Evolutionary conservation across 305 asterid genomes (phyloP).

Genomic region (Fraxinus baroniana): DNA sequence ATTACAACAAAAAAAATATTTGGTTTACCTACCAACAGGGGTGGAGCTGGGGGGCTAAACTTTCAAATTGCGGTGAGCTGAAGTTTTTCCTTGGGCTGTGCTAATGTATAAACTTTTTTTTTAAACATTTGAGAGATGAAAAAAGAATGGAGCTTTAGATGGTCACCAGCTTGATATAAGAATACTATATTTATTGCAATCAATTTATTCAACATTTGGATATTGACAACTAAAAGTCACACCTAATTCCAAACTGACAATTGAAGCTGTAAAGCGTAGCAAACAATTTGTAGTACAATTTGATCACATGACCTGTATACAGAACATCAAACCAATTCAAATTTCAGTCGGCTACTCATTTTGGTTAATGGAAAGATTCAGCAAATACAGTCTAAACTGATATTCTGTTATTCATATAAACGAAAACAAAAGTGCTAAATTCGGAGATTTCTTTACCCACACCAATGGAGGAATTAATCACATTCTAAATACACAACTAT

Average conservation of each 20-base stretch:
- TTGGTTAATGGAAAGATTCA: not conserved
- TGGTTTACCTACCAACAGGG: constrained; percentile 4
- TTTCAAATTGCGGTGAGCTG: not conserved
- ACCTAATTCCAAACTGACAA: too few relatives aligned
- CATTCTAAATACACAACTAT: not conserved
- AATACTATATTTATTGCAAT: not conserved
- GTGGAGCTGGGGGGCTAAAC: not conserved
- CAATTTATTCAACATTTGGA: not conserved
- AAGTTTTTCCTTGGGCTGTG: not conserved
- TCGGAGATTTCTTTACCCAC: not conserved
- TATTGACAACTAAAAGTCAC: not conserved
- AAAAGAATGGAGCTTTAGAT: not conserved
- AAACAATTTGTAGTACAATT: not conserved
- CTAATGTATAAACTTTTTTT: not conserved
- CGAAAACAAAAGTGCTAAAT: not conserved
- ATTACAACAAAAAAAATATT: not conserved
- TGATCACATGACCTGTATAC: not conserved
- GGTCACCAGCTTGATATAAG: not conserved
- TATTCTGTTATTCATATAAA: not conserved
- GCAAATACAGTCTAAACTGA: not conserved
- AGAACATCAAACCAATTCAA: not conserved
- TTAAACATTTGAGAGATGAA: not conserved
- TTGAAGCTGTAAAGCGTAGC: too few relatives aligned
- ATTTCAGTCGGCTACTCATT: not conserved
- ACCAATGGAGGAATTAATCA: not conserved